Evolutionary conservation across 2,329 filamentous ascomycete species (phyloP), one percentile per base, ranked within the genome.

Genomic region (Exophiala bonariae): DNA sequence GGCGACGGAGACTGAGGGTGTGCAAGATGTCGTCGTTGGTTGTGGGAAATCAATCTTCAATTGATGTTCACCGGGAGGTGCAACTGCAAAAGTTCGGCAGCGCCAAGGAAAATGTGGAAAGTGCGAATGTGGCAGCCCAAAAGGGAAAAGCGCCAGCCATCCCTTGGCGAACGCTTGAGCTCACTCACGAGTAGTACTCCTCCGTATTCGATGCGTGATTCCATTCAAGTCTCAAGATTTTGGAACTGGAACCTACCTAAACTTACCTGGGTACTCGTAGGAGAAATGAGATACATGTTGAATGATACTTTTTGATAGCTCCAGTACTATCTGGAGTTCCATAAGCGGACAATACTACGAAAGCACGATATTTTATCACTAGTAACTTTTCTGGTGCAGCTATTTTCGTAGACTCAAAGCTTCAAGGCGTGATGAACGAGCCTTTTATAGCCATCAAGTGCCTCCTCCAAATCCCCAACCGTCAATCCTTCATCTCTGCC

Each of bases 401-500:
- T 20, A 20, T 34, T 18, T n/a, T 17, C n/a, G 35, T n/a, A 20
- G 10, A 17, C n/a, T 42, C 47, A 50, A 18, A 42, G 38, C 14
- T 49, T 39, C 44, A 60, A 34, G 13, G 48, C 44, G 54, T 57
- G 54, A 46, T 42, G 44, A 38, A 89, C 82, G 52, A 91, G 70
- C 61, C 72, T 85, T 70, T 88, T 82, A 65, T 91, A 96, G 5
- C 85, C 90, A 54, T 83, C 77, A 0, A 96, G 88, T 3, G 90
- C 87, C 41, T 78, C 75, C 68, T 91, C 85, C 41, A 97, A 69
- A 55, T 95, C 86, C 18, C 76, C 78, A 22, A 92, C 80, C 19
- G 80, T 87, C 57, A 96, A 64, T 23, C 84, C 85, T 71, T 96
- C 92, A 59, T 93, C 78, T 55, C 89, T 85, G 1, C 85, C 87